A percentile compares a stretch with the other conserved stretches of the same genome.
Conservation (phyloP, 2,329 filamentous ascomycete species). For the Falciphora oryzae region DNA sequence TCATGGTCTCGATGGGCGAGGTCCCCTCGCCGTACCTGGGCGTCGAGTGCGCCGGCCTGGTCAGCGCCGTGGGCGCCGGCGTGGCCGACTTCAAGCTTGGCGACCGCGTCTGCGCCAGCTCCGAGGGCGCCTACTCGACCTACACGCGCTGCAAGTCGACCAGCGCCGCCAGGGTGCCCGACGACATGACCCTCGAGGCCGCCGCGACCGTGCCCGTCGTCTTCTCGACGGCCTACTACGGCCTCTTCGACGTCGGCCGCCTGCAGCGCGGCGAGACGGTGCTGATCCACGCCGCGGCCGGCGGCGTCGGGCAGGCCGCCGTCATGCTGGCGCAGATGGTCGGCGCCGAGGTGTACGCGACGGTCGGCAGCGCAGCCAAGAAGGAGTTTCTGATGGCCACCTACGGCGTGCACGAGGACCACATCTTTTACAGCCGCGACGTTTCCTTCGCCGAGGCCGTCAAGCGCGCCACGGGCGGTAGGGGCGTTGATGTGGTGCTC, state of each 20-base stretch:
- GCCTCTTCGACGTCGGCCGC: conserved; percentile 20
- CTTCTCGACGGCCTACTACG: conserved; percentile 22
- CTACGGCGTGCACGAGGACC: conserved; percentile 22
- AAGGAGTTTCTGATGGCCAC: conserved; percentile 20
- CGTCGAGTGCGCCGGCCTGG: conserved; percentile 19
- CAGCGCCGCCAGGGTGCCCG: conserved; percentile 19
- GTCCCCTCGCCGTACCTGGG: conserved; percentile 13
- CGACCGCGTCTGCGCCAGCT: conserved; percentile 24
- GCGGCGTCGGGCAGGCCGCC: conserved; percentile 18
- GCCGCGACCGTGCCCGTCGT: conserved; percentile 23
- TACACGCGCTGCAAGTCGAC: conserved; percentile 11
- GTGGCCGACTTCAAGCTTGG: conserved; percentile 19
- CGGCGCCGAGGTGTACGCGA: conserved; percentile 23
- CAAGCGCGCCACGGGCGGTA: conserved; percentile 18
- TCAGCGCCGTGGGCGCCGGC: conserved; percentile 13
- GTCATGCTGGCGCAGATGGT: conserved; percentile 15
- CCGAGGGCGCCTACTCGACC: conserved; percentile 11
- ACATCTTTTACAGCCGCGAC: conserved; percentile 26
- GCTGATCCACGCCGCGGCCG: conserved; percentile 19
- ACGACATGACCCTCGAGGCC: conserved; percentile 17
- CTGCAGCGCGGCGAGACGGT: conserved; percentile 18
- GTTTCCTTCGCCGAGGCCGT: conserved; percentile 23
- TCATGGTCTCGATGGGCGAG: conserved; percentile 23
- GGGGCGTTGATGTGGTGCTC: conserved; percentile 25
- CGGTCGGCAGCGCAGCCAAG: conserved; percentile 25